Evolutionary conservation across 257 asterid species (phyloP).

Genomic region (Fraxinus quadrangulata): DNA sequence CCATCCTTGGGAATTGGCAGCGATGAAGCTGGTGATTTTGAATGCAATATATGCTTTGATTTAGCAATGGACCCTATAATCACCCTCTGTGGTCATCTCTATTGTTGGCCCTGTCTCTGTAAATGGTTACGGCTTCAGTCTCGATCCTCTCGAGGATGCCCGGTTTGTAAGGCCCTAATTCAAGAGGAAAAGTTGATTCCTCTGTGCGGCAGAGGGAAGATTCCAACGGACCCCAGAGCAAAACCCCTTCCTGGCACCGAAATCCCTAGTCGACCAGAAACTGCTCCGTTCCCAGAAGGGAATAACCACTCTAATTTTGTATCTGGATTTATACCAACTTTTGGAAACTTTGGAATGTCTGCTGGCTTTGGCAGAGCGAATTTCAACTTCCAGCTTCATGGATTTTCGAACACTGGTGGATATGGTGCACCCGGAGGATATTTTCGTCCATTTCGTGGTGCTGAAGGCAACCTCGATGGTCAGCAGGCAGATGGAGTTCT

Average conservation of each 20-base stretch:
- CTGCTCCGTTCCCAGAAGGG: slow-evolving; percentile 39
- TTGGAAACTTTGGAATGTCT: slow-evolving; percentile 51
- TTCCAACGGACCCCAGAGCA: slow-evolving; percentile 60
- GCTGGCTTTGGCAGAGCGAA: slow-evolving; percentile 67
- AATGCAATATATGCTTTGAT: slow-evolving; percentile 61
- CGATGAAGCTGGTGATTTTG: slow-evolving; percentile 49
- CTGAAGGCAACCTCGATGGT: slow-evolving; percentile 23
- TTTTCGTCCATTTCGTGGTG: slow-evolving; percentile 29
- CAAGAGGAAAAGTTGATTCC: slow-evolving; percentile 70
- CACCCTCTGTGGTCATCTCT: slow-evolving; percentile 59
- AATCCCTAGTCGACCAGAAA: slow-evolving; percentile 61
- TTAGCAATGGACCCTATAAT: slow-evolving; percentile 55
- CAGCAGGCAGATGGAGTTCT: slow-evolving; percentile 42
- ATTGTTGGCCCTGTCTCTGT: slow-evolving; percentile 62
- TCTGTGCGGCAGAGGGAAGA: slow-evolving; percentile 66
- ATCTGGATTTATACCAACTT: slow-evolving; percentile 53
- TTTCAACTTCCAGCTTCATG: slow-evolving; percentile 51
- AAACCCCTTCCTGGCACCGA: slow-evolving; percentile 69
- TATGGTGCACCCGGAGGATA: slow-evolving; percentile 36
- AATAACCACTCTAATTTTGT: slow-evolving; percentile 35
- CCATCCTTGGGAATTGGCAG: slow-evolving; percentile 31
- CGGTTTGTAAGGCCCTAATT: slow-evolving; percentile 60
- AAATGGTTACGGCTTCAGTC: slow-evolving; percentile 53
- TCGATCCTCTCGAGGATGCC: slow-evolving; percentile 46
- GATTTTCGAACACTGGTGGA: slow-evolving; percentile 28